Base-by-base conservation (phyloP, 1,284 basidiomycete genomes). In the Vanrija humicola region DNA sequence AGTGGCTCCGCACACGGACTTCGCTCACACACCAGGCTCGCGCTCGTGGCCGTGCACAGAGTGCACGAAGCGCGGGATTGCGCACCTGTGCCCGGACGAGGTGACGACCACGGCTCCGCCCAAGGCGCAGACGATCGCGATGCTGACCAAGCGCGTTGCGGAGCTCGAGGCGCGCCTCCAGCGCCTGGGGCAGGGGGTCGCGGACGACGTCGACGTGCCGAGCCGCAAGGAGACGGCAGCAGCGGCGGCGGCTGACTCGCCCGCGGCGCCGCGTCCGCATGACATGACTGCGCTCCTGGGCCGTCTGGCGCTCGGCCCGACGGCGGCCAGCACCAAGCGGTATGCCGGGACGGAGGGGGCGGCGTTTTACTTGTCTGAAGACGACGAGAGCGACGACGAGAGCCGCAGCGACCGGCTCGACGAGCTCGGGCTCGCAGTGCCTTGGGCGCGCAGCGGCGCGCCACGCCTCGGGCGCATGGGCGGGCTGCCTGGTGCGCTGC, bases 21-120 rank as follows among this genome's bases (percentile, higher is more conserved):
- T 5, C 38, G 7, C n/a, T 6, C 3, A 25, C 19, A 26, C 43
- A 3, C 14, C 14, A 54, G 56, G 51, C 42, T 53, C 55, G 38
- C 42, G 59, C 8, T 54, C 54, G 21, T 61, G 56, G 55, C 59
- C 59, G 47, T 61, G 59, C 52, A 52, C 48, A 52, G 59, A 61
- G 29, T 61, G 59, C 43, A 53, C 58, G 40, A 51, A 57, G 50
- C 51, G 52, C 38, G 58, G 59, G 28, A 44, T 57, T 28, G 55
- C 46, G 3, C 48, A 52, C 40, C 51, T 61, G 29, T 61, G 59
- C 44, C 59, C 59, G 3, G 52, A 61, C 45, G 38, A 54, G 18
- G 59, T 58, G 14, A 49, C 54, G 18, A 52, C 47, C n/a, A 48
- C 54, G 19, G 47, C 52, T 6, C 59, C 54, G 39, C 53, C 59